These are phyloP conservation scores for Podaxis carcinomalis DNA, from an alignment of 768 basidiomycete genomes.

Conservation along the genomic window DNA sequence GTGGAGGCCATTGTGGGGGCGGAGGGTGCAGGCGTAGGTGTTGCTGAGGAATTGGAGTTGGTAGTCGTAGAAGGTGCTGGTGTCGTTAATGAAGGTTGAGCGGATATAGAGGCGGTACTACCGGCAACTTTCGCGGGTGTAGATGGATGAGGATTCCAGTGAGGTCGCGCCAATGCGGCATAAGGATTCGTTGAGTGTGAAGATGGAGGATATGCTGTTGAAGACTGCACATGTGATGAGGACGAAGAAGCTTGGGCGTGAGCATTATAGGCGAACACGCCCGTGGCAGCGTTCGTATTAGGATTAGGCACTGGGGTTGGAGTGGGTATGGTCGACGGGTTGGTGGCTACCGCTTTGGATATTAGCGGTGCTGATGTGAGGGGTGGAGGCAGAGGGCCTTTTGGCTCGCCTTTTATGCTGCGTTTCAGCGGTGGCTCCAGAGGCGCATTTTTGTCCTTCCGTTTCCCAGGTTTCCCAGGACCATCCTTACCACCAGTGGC, in stretches of 20 bases:
- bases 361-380: conserved; percentile 61
- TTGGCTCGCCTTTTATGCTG: conserved; percentile 61
- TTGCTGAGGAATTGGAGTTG: conserved; percentile 16
- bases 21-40: conserved; percentile 20
- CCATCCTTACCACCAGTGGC: conserved; percentile 28
- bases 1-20: conserved; percentile 12
- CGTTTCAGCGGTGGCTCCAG: conserved; percentile 66
- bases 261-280: conserved; percentile 37
- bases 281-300: conserved; percentile 29
- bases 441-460: conserved; percentile 55
- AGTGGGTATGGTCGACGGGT: conserved; percentile 20
- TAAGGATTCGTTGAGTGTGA: conserved; percentile 34
- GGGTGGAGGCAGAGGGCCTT: conserved; percentile 63
- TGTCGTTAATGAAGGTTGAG: conserved; percentile 14
- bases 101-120: conserved; percentile 22
- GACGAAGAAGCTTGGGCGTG: conserved; percentile 25
- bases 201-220: conserved; percentile 21
- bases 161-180: conserved; percentile 28
- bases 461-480: conserved; percentile 35
- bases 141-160: conserved; percentile 30
- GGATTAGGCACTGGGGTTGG: conserved; percentile 17
- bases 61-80: conserved; percentile 12
- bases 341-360: conserved; percentile 32
- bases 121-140: conserved; percentile 17
- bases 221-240: conserved; percentile 17